Conservation (phyloP, 2,329 filamentous ascomycete species). For the Colletotrichum sp. region DNA sequence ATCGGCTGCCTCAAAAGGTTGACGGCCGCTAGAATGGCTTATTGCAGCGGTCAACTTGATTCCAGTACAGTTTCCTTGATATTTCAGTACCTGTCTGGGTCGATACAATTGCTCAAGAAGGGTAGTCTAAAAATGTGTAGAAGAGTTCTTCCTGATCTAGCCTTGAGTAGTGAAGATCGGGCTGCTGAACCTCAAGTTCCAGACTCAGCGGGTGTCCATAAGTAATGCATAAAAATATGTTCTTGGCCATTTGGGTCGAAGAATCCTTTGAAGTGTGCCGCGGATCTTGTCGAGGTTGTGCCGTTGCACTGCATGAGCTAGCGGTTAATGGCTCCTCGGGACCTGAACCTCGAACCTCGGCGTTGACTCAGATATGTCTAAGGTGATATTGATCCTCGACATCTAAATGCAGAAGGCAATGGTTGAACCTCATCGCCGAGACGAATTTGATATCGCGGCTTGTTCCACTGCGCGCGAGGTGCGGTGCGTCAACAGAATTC, state of each 20-base stretch:
- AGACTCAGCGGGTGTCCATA: not conserved
- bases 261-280: not conserved
- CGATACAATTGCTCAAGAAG: fast-evolving
- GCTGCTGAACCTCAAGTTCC: fast-evolving
- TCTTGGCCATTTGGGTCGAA: not conserved
- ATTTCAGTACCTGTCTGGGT: fast-evolving
- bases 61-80: too few species aligned
- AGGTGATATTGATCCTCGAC: not conserved
- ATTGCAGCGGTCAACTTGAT: too few species aligned
- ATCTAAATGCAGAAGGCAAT: not conserved
- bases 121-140: fast-evolving
- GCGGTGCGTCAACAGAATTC: not conserved
- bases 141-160: fast-evolving
- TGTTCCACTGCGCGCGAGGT: fast-evolving
- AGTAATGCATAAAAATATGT: fast-evolving
- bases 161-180: fast-evolving
- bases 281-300: not conserved
- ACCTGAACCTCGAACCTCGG: not conserved
- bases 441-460: not conserved
- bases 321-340: not conserved
- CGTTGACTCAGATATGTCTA: not conserved
- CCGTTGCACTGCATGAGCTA: not conserved
- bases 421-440: not conserved
- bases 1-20: fast-evolving
- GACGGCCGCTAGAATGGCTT: not conserved